A percentile compares a stretch with the other conserved stretches of the same genome.
Conservation (phyloP, 2,329 filamentous ascomycete species). For the Penicillium sp. region DNA sequence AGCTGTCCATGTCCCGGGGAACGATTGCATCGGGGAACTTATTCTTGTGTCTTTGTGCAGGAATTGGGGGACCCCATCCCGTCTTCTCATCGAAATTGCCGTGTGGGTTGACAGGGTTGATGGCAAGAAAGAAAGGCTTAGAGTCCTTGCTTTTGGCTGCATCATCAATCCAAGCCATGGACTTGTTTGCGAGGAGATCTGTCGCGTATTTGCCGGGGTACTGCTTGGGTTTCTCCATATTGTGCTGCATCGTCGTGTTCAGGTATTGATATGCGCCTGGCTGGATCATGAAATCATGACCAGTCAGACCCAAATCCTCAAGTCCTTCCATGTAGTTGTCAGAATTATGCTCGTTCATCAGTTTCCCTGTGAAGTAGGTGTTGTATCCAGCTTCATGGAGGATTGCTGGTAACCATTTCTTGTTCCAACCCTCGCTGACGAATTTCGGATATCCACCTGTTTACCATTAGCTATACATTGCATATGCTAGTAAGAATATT, state of each 20-base stretch:
- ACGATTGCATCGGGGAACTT: conserved; percentile 53
- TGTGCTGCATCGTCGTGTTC: conserved; percentile 54
- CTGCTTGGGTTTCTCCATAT: conserved; percentile 48
- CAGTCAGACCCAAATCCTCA: no score
- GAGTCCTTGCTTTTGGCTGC: conserved; percentile 40
- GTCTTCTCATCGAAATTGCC: conserved; percentile 32
- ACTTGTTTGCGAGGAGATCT: conserved; percentile 52
- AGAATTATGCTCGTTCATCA: conserved; percentile 57
- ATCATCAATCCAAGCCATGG: conserved; percentile 52
- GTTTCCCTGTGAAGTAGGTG: conserved; percentile 62
- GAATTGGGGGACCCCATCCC: background rate
- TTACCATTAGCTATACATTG: background rate
- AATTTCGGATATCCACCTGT: conserved; percentile 54
- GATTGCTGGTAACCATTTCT: conserved; percentile 61
- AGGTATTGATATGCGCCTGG: conserved; percentile 60
- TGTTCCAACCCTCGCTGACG: conserved; percentile 55
- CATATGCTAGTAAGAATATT: background rate
- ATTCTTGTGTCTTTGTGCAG: conserved; percentile 46
- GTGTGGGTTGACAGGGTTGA: conserved; percentile 60
- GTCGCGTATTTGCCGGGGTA: conserved; percentile 48
- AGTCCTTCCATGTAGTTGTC: conserved; percentile 46
- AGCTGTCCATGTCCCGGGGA: conserved; percentile 52
- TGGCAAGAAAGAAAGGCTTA: conserved; percentile 57
- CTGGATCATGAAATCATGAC: conserved; percentile 50
- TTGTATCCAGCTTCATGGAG: conserved; percentile 58